These are phyloP conservation scores for Debaryomycetaceae sp. DNA, from an alignment of 1,139 yeast species.

Conservation along the genomic window DNA sequence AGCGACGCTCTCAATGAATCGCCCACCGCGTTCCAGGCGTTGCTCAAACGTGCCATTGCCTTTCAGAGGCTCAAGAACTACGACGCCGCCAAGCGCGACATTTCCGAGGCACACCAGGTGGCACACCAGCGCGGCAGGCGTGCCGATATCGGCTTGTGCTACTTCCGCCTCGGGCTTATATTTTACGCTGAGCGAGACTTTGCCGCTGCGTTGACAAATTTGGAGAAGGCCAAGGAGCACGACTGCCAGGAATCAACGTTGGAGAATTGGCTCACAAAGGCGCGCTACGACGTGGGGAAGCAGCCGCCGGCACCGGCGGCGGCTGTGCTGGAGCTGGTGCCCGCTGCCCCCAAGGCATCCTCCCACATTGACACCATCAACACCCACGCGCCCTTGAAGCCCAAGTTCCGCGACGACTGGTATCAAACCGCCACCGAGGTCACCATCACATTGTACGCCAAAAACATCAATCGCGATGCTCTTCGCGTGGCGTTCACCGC, in stretches of 20 bases:
- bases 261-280: slow-evolving; percentile 49
- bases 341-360: slow-evolving; percentile 17
- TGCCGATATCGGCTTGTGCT: slow-evolving; percentile 51
- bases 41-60: slow-evolving; percentile 52
- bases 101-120: slow-evolving; percentile 50
- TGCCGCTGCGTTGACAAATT: slow-evolving; percentile 43
- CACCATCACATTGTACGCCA: slow-evolving; percentile 69
- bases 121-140: slow-evolving; percentile 53
- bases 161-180: slow-evolving; percentile 55
- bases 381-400: slow-evolving; percentile 37
- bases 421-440: slow-evolving; percentile 59
- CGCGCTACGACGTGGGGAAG: slow-evolving; percentile 30
- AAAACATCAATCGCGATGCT: slow-evolving; percentile 49
- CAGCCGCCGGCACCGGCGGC: slow-evolving; percentile 11
- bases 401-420: slow-evolving; percentile 69
- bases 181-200: slow-evolving; percentile 44
- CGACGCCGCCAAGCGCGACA: slow-evolving; percentile 48
- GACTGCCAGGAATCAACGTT: slow-evolving; percentile 46
- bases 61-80: slow-evolving; percentile 49
- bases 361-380: slow-evolving; percentile 32
- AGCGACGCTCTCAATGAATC: slow-evolving; percentile 31
- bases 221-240: slow-evolving; percentile 45
- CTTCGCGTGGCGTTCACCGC: slow-evolving; percentile 32
- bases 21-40: slow-evolving; percentile 49
- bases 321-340: slow-evolving; percentile 5